Evolutionary conservation across 1,284 basidiomycete species (phyloP).

Genomic region (Puccinia coronata): DNA sequence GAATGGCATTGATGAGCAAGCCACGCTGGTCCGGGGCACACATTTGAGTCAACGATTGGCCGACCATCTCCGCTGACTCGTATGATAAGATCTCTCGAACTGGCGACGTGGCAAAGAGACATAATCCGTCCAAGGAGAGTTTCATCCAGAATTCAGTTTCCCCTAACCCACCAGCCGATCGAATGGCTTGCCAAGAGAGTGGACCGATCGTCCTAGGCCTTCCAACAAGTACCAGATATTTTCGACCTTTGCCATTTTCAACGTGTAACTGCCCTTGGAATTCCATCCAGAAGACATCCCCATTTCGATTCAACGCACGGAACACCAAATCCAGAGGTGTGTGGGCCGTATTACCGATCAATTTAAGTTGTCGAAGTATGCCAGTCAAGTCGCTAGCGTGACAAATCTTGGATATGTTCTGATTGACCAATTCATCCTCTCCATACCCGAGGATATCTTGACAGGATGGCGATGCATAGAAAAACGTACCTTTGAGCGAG

Average conservation of each 20-base stretch:
- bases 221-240: constrained; percentile 27
- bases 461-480: constrained; percentile 35
- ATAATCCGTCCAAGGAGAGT: constrained; percentile 31
- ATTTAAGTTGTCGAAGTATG: constrained; percentile 30
- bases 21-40: background rate
- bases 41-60: constrained; percentile 12
- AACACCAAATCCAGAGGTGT: constrained; percentile 26
- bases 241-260: constrained; percentile 35
- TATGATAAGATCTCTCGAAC: constrained; percentile 10
- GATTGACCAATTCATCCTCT: constrained; percentile 23
- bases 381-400: constrained; percentile 28
- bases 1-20: constrained; percentile 11
- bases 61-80: constrained; percentile 3
- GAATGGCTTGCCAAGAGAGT: constrained; percentile 32
- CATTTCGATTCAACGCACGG: background rate
- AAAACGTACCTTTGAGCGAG: constrained; percentile 39
- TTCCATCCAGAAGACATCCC: constrained; percentile 26
- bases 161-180: constrained; percentile 21
- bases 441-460: constrained; percentile 23
- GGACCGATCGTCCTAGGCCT: constrained; percentile 4
- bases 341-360: constrained; percentile 25
- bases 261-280: constrained; percentile 34
- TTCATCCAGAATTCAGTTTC: constrained; percentile 36
- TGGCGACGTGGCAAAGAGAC: background rate
- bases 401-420: constrained; percentile 34